Evolutionary conservation across 306 rosid species (phyloP), one percentile per base, ranked within the genome.

Genomic region (Carpinus viminea): DNA sequence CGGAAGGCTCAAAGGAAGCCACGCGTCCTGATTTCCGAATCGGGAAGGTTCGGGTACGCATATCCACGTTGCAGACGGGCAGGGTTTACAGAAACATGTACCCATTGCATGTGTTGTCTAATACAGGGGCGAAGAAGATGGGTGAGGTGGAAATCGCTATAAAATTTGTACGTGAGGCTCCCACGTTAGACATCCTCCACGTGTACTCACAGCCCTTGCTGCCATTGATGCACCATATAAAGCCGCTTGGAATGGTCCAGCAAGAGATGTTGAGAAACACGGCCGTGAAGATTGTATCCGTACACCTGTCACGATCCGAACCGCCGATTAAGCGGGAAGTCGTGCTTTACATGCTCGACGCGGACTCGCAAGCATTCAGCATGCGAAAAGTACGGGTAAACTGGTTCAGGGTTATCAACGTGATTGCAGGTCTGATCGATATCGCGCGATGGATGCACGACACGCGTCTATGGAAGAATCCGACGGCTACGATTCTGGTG

Each of bases 201-300:
- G 91, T 87, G 70, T 94, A 94, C 83, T 82, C 92, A 0, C 96
- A 88, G 36, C 89, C 97, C 0, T 59, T 89, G 78, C 59, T 94
- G 57, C 98, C 98, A 26, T 78, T 88, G 76, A 94, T 94, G 98
- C 98, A 94, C 80, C 97, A 91, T 57, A 72, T 88, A 8, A 91
- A 82, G 54, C 97, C 98, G 4, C 79, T 94, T 3, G 97, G 97
- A 17, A 74, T 86, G 26, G 78, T 60, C 10, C 98, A 94, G 16
- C 98, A 91, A 64, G 98, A 94, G 1, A 56, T 70, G 76, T 21
- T 94, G 73, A 78, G 98, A 16, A 85, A 73, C 80, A 83, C 89
- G 0, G 84, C 98, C 2, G 92, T 88, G 62, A 90, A 88, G 57
- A 85, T 85, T 68, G 89, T 92, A 68, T 86, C 93, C 2, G 87